These are phyloP conservation scores for Panaeolus papilionaceus DNA, from an alignment of 768 basidiomycete species.

Conservation along the genomic window DNA sequence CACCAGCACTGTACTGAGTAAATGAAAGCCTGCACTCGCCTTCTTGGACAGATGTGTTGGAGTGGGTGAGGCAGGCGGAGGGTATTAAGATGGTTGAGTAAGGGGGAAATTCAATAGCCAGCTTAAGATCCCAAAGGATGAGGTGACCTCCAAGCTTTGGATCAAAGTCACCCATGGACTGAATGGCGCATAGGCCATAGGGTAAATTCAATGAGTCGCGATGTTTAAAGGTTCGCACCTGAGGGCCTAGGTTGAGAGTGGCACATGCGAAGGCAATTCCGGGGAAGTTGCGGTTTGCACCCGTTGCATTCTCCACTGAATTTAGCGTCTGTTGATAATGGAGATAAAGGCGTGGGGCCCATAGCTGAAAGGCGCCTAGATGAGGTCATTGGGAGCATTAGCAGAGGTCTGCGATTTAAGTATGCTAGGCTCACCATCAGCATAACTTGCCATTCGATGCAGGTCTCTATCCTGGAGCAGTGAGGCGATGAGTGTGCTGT, in stretches of 20 bases:
- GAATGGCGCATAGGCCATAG: slow-evolving; percentile 1
- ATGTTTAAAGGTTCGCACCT: not conserved
- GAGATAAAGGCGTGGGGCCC: not conserved
- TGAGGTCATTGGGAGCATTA: not conserved
- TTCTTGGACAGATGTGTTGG: not conserved
- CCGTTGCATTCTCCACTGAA: not conserved
- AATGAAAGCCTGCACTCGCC: not conserved
- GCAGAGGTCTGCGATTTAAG: too few relatives aligned
- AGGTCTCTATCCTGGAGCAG: not conserved
- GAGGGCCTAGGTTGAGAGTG: slow-evolving; percentile 5
- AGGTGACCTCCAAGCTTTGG: slow-evolving; percentile 3
- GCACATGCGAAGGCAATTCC: not conserved
- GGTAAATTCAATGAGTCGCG: slow-evolving; percentile 5
- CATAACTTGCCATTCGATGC: not conserved
- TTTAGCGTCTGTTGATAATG: not conserved
- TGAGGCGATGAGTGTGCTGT: not conserved
- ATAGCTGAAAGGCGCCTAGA: not conserved
- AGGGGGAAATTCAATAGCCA: slow-evolving; percentile 11
- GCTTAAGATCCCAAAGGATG: slow-evolving; percentile 14
- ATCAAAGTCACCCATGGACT: not conserved
- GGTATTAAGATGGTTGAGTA: slow-evolving; percentile 12
- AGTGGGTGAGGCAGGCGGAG: slow-evolving; percentile 1
- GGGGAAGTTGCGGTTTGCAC: not conserved
- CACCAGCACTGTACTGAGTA: slow-evolving; percentile 15
- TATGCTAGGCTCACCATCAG: not conserved